Conservation (phyloP, 768 basidiomycete genomes). For the Boletus insuetus region DNA sequence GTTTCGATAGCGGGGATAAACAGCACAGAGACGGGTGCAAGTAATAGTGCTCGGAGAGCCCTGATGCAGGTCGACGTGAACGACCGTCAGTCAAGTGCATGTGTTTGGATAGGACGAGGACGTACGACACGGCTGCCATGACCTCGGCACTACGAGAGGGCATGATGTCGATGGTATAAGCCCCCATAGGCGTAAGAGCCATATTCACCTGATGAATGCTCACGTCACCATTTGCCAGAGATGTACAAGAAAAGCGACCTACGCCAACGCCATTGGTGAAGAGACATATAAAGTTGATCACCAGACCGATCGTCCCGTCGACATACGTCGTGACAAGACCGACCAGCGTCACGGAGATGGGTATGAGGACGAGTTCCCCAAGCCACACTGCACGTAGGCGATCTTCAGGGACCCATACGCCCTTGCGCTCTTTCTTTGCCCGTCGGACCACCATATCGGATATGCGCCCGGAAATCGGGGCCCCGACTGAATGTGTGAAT, state of each 20-base stretch:
- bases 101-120: background rate
- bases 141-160: slow-evolving; percentile 61
- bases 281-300: slow-evolving; percentile 50
- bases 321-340: slow-evolving; percentile 55
- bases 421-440: slow-evolving; percentile 48
- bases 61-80: background rate
- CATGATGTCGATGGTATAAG: slow-evolving; percentile 60
- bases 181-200: slow-evolving; percentile 51
- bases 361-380: slow-evolving; percentile 47
- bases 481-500: slow-evolving; percentile 44
- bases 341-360: slow-evolving; percentile 46
- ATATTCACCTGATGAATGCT: slow-evolving; percentile 46
- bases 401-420: slow-evolving; percentile 67
- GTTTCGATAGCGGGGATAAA: slow-evolving; percentile 44
- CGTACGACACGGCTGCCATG: slow-evolving; percentile 54
- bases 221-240: background rate
- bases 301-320: slow-evolving; percentile 46
- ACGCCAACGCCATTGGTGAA: slow-evolving; percentile 68
- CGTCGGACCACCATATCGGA: slow-evolving; percentile 52
- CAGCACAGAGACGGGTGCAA: slow-evolving; percentile 12
- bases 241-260: slow-evolving; percentile 15
- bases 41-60: slow-evolving; percentile 21
- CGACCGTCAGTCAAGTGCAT: background rate
- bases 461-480: slow-evolving; percentile 54
- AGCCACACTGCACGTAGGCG: slow-evolving; percentile 52